Percentiles rank a stretch among this genome's conserved stretches.
phyloP scores from a whole-genome alignment of 1,284 basidiomycete species.

The Cryptococcus wingfieldii region DNA sequence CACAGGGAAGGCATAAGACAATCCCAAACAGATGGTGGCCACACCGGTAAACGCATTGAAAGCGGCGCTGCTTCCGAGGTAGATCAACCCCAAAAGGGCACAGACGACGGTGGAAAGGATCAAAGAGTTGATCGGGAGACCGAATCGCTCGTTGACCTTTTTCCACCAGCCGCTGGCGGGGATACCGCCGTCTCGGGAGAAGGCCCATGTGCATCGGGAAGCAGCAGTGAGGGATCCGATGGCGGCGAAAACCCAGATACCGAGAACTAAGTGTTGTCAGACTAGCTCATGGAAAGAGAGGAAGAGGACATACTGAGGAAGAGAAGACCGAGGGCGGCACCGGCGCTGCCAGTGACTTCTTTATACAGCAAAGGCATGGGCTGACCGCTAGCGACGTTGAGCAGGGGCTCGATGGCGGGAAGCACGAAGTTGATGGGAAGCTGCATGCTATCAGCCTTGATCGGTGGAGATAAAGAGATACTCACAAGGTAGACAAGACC shows the following conservation, averaged over 20 bases:
- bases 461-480: neutral
- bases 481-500: slow-evolving; percentile 48
- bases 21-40: slow-evolving; percentile 43
- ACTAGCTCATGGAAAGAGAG: neutral
- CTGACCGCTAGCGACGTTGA: slow-evolving; percentile 48
- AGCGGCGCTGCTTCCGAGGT: slow-evolving; percentile 42
- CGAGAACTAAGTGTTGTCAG: slow-evolving; percentile 38
- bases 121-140: slow-evolving; percentile 48
- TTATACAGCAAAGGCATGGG: slow-evolving; percentile 52
- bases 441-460: slow-evolving; percentile 14
- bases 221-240: slow-evolving; percentile 52
- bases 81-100: slow-evolving; percentile 48
- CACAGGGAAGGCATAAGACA: slow-evolving; percentile 49
- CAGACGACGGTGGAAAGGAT: slow-evolving; percentile 49
- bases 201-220: slow-evolving; percentile 51
- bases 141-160: slow-evolving; percentile 45
- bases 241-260: slow-evolving; percentile 51
- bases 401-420: slow-evolving; percentile 46
- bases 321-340: slow-evolving; percentile 50
- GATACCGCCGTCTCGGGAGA: slow-evolving; percentile 51
- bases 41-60: slow-evolving; percentile 43
- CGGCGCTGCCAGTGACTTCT: slow-evolving; percentile 47
- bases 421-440: slow-evolving; percentile 52
- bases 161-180: slow-evolving; percentile 46
- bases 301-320: slow-evolving; percentile 42